Base-by-base conservation (phyloP, 2,329 filamentous ascomycete genomes). In the Clarireedia paspali region DNA sequence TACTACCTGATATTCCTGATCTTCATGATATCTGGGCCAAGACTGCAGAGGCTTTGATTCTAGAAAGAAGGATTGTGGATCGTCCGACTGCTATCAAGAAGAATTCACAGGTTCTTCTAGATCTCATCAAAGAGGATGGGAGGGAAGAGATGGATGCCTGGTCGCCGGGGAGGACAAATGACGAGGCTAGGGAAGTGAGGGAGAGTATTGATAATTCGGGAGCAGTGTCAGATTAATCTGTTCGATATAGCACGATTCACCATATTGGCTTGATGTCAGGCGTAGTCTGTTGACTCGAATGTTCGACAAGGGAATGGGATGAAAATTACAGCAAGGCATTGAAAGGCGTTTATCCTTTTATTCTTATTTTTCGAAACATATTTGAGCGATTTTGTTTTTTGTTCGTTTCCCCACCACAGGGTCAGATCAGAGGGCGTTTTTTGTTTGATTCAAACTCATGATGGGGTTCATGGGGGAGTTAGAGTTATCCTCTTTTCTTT, bases 51-150 rank as follows among this genome's bases (percentile, higher is more conserved):
- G 79, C 81, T 4, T 66, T 84, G 39, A 82, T 86, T 34, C 70
- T 85, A 5, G 75, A 84, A 50, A 74, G 82, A 36, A 75, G 74
- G 34, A 80, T 86, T 52, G 82, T 86, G 5, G 73, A 77, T 57
- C 73, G 78, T 23, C 71, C 80, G 0, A 73, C 79, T 57, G 80
- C 85, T 58, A 86, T 86, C 61, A 83, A 82, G 65, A 76, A 82
- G 42, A 85, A 85, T 55, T 79, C 78, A 12, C 76, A 82, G 60
- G 78, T 85, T 24, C 76, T 86, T 70, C 70, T 84, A 54, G 81
- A 85, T 58, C 71, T 86, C n/a, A 85, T 86, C 60, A 76, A 78
- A 49, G 82, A 85, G 58, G 79, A 84, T 54, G 80, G 79, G 17
- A 70, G 77, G 20, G 77, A 77, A 20, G 77, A 81, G 55, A 77